Conservation (phyloP, 139 green algal genomes). For the Limnomonas spitsbergensis region DNA sequence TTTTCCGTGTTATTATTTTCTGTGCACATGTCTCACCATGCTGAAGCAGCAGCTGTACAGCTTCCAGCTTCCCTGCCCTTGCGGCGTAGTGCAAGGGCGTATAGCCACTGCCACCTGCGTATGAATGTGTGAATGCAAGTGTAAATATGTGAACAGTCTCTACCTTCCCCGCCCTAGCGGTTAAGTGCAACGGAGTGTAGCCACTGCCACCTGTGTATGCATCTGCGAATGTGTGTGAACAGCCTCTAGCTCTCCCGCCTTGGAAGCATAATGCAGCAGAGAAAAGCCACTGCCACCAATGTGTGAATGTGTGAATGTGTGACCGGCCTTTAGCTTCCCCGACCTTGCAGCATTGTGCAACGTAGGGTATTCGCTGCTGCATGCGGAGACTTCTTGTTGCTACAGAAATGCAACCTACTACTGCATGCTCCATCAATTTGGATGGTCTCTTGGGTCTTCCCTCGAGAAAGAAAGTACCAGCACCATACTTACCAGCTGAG, state of each 20-base stretch:
- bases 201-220: conserved; percentile 2
- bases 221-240: neutral
- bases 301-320: no score
- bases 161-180: conserved; percentile 5
- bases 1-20: no score
- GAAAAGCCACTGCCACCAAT: conserved; percentile 7
- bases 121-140: neutral
- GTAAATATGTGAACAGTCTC: neutral
- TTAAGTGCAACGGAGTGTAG: conserved; percentile 4
- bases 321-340: no score
- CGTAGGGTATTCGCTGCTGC: no score
- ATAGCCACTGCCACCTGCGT: conserved; percentile 7
- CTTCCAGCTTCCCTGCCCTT: conserved; percentile 4
- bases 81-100: conserved; percentile 9
- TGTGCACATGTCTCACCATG: neutral
- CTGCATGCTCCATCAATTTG: no score
- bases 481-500: no score
- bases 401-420: no score
- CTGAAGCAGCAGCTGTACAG: conserved; percentile 2
- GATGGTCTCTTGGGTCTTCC: no score
- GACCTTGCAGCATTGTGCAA: no score
- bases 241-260: neutral
- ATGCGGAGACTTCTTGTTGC: no score
- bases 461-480: no score
- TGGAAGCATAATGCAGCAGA: conserved; percentile 1